Evolutionary conservation across 2,329 filamentous ascomycete species (phyloP), one percentile per base, ranked within the genome.

Genomic region (Pseudogymnoascus destructans): DNA sequence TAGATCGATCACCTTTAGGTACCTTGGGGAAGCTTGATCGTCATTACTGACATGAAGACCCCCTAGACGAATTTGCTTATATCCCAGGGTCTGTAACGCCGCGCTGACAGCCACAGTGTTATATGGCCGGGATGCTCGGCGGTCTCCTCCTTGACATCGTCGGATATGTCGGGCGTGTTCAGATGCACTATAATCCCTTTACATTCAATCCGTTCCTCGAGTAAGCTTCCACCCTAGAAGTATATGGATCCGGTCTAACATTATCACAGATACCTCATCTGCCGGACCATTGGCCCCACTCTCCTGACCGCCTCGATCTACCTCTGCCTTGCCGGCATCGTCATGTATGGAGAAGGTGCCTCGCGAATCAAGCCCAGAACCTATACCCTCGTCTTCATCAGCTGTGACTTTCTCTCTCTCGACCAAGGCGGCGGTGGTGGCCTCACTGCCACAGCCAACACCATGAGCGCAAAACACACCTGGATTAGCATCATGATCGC

Each of bases 261-360:
- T 52, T 52, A 52, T 30, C 46, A n/a, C 40, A 52, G 46, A 8
- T 52, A 52, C 25, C 46, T 84, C 67, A 76, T 75, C 70, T 73
- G 75, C 69, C 79, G 62, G 5, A 63, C 63, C 2, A 57, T 66
- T 40, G 54, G 65, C 2, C 65, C 66, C 5, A 80, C 81, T 30
- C 74, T 85, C 60, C 73, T 84, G 69, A 81, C 80, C 69, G 79
- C 81, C 63, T 76, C 75, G 65, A 78, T 85, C 69, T 85, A 85
- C 71, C 76, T 85, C 21, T 82, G 79, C 3, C 77, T 85, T 60
- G 81, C 82, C 68, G 80, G 83, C 72, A 69, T 80, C 62, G 70
- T 79, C 33, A 69, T 73, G 52, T 71, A 80, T 61, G 73, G 72
- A 68, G 74, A 78, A 6, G 46, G 63, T 33, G 71, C 79, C 58